These are phyloP conservation scores for Fusarium cyanostomum DNA, from an alignment of 2,329 filamentous ascomycete genomes.

Conservation along the genomic window DNA sequence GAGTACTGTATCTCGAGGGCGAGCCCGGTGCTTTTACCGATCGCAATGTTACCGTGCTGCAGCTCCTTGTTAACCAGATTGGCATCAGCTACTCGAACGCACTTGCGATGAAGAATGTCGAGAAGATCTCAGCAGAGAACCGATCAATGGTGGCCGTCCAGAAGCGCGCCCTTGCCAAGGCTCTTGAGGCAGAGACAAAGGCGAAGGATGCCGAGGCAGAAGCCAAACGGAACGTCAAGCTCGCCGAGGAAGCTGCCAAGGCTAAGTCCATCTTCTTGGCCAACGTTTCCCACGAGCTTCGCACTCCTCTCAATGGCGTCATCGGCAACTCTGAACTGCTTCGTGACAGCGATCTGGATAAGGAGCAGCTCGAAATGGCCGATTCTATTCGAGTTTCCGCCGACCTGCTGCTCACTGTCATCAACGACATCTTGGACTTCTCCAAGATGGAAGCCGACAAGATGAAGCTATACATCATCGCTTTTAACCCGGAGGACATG, in stretches of 20 bases:
- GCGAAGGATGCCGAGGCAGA: slow-evolving; percentile 80
- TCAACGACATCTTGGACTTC: slow-evolving; percentile 96
- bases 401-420: slow-evolving; percentile 87
- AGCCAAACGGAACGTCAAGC: slow-evolving; percentile 80
- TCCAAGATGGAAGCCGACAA: slow-evolving; percentile 92
- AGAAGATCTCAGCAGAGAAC: slow-evolving; percentile 82
- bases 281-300: slow-evolving; percentile 82
- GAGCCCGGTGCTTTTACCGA: slow-evolving; percentile 81
- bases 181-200: slow-evolving; percentile 77
- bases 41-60: slow-evolving; percentile 71
- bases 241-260: slow-evolving; percentile 84
- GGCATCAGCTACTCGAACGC: slow-evolving; percentile 76
- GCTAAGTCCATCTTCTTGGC: slow-evolving; percentile 84
- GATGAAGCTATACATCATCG: slow-evolving; percentile 80
- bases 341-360: slow-evolving; percentile 77
- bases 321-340: slow-evolving; percentile 89
- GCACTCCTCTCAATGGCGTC: slow-evolving; percentile 86
- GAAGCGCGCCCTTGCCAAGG: slow-evolving; percentile 76
- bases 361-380: slow-evolving; percentile 84
- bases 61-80: slow-evolving; percentile 81
- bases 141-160: slow-evolving; percentile 81
- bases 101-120: slow-evolving; percentile 73
- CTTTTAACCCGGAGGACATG: slow-evolving; percentile 74
- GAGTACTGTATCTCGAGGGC: slow-evolving; percentile 79
- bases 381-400: slow-evolving; percentile 88